phyloP scores from a whole-genome alignment of 2,329 filamentous ascomycete species.

The Calonectria honghensis region DNA sequence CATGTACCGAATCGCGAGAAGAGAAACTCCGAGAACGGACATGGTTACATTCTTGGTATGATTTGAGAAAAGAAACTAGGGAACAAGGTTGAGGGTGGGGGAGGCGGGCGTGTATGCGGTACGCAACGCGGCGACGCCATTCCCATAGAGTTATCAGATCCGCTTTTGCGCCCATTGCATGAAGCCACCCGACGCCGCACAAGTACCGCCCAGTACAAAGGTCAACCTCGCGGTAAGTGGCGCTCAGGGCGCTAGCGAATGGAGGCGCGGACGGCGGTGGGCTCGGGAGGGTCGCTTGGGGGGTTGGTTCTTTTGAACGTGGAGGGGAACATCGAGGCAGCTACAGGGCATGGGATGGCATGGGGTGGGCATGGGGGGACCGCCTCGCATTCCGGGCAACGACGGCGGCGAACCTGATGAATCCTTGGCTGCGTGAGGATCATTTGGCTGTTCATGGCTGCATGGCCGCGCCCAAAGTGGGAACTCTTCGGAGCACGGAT shows the following conservation, averaged over 20 bases:
- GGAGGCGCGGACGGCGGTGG: background rate
- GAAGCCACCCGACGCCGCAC: conserved; percentile 37
- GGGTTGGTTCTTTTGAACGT: conserved; percentile 26
- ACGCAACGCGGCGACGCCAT: conserved; percentile 32
- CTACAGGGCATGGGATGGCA: conserved; percentile 24
- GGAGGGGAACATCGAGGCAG: conserved; percentile 12
- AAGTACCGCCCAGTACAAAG: conserved; percentile 36
- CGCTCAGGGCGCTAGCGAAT: conserved; percentile 5
- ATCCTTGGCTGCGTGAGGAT: conserved; percentile 15
- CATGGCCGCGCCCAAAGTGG: conserved; percentile 27
- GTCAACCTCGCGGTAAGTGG: conserved; percentile 11
- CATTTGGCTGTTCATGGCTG: conserved; percentile 25
- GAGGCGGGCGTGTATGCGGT: conserved; percentile 4
- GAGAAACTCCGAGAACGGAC: conserved; percentile 34
- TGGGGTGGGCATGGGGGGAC: conserved; percentile 16
- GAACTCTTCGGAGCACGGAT: conserved; percentile 20
- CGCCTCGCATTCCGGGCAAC: conserved; percentile 22
- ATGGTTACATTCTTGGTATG: conserved; percentile 1
- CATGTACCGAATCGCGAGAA: conserved; percentile 14
- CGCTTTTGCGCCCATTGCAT: conserved; percentile 40
- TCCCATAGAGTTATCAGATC: conserved; percentile 54
- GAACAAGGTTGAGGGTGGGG: conserved; percentile 1
- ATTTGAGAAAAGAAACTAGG: conserved; percentile 5
- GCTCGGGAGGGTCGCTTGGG: conserved; percentile 17
- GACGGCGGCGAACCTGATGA: conserved; percentile 7